Percentiles rank a stretch among this genome's conserved stretches.
Evolutionary conservation across 208 protist species (phyloP).

Genomic region (Angomonas desouzai): DNA sequence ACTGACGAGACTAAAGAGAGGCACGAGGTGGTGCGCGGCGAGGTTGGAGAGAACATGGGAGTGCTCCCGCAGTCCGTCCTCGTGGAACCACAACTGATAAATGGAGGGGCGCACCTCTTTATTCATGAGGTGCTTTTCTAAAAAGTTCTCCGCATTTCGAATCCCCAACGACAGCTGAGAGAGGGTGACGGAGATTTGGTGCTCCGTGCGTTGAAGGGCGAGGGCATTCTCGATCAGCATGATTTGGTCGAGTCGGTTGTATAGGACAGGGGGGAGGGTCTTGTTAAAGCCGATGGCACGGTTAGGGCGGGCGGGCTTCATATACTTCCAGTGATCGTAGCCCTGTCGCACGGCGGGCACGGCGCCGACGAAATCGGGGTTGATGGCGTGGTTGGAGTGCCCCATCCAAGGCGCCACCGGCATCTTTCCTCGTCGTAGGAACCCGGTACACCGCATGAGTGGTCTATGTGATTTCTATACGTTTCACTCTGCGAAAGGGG

Average conservation of each 20-base stretch:
- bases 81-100: constrained; percentile 84
- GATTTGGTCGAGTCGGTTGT: constrained; percentile 82
- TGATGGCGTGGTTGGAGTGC: constrained; percentile 64
- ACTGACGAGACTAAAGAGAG: constrained; percentile 79
- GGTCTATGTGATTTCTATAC: too few species aligned
- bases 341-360: constrained; percentile 46
- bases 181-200: constrained; percentile 79
- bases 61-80: constrained; percentile 68
- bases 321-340: constrained; percentile 70
- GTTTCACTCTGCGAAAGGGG: too few species aligned
- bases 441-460: not conserved
- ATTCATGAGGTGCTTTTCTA: constrained; percentile 77
- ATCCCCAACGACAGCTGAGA: constrained; percentile 79
- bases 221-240: constrained; percentile 84
- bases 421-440: constrained; percentile 51
- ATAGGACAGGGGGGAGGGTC: constrained; percentile 71
- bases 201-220: constrained; percentile 73
- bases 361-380: constrained; percentile 50
- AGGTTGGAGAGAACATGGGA: constrained; percentile 77
- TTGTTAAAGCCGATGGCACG: constrained; percentile 65
- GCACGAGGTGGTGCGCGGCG: constrained; percentile 84
- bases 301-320: constrained; percentile 51
- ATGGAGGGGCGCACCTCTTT: constrained; percentile 77
- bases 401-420: constrained; percentile 79
- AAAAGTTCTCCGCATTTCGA: constrained; percentile 84